phyloP scores from a whole-genome alignment of 768 basidiomycete genomes.

The Mycena crocata region DNA sequence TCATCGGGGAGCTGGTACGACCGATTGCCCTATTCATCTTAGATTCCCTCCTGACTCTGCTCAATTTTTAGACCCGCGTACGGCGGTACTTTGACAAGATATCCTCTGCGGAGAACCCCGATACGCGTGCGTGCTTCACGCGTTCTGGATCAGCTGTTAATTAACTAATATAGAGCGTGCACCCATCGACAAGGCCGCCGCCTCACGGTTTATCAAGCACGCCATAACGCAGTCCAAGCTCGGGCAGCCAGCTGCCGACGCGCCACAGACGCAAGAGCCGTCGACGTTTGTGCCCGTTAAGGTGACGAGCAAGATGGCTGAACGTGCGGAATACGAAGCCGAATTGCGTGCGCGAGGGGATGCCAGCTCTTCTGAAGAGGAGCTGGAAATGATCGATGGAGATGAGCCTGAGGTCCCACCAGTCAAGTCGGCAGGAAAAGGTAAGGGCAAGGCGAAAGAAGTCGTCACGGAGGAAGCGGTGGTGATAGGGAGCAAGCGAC shows the following conservation, averaged over 20 bases:
- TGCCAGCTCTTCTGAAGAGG: slow-evolving; percentile 55
- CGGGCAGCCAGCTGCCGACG: slow-evolving; percentile 48
- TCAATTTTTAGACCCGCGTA: slow-evolving; percentile 69
- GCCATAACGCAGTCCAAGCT: slow-evolving; percentile 76
- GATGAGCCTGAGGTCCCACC: slow-evolving; percentile 36
- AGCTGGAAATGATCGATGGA: slow-evolving; percentile 54
- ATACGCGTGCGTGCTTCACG: slow-evolving; percentile 56
- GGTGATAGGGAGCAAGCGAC: slow-evolving; percentile 52
- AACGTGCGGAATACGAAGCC: slow-evolving; percentile 71
- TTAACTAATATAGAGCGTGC: slow-evolving; percentile 46
- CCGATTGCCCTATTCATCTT: neutral
- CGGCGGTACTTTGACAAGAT: slow-evolving; percentile 88
- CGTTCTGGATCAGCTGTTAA: neutral
- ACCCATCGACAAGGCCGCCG: slow-evolving; percentile 83
- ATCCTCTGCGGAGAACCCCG: slow-evolving; percentile 76
- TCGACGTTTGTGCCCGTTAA: slow-evolving; percentile 59
- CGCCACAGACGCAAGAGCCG: slow-evolving; percentile 36
- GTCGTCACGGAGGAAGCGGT: slow-evolving; percentile 23
- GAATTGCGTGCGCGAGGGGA: slow-evolving; percentile 62
- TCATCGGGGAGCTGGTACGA: slow-evolving; percentile 76
- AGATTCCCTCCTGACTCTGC: neutral
- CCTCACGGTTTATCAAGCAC: slow-evolving; percentile 85
- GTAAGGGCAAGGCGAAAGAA: slow-evolving; percentile 51
- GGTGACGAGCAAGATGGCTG: slow-evolving; percentile 80
- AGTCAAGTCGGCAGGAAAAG: slow-evolving; percentile 39